Conservation (phyloP, 192 early-diverging fungal genomes). For the Backusella liffmaniae region DNA sequence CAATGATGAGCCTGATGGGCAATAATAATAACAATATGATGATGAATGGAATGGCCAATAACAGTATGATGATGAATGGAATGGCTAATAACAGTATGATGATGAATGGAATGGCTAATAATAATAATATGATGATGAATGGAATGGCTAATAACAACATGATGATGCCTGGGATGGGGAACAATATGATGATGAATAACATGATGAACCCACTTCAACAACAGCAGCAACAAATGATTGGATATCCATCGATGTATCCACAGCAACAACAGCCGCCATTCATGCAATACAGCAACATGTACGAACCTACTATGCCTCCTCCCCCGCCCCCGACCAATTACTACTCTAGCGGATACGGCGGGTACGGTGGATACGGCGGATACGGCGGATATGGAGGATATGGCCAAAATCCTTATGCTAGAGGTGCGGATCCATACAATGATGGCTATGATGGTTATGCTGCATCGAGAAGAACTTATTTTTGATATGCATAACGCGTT, state of each 20-base stretch:
- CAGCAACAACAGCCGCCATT: slow-evolving; percentile 10
- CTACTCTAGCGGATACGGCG: background rate
- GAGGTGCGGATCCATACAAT: background rate
- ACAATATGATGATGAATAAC: background rate
- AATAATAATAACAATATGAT: no score
- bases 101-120: background rate
- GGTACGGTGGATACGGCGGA: background rate
- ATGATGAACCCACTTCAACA: background rate
- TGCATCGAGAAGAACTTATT: background rate
- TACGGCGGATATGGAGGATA: background rate
- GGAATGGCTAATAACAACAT: background rate
- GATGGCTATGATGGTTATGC: background rate
- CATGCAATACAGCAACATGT: background rate
- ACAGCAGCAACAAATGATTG: background rate
- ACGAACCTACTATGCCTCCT: background rate
- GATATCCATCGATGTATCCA: background rate
- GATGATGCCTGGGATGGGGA: background rate
- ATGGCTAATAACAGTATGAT: background rate
- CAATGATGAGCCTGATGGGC: background rate
- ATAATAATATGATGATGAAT: background rate
- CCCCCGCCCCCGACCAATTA: background rate
- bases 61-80: background rate
- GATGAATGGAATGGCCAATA: background rate
- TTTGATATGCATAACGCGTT: slow-evolving; percentile 3
- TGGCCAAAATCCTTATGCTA: background rate